A percentile compares a stretch with the other conserved stretches of the same genome.
These are phyloP conservation scores for Melaleuca quinquenervia DNA, from an alignment of 345 rosid genomes.

Conservation along the genomic window DNA sequence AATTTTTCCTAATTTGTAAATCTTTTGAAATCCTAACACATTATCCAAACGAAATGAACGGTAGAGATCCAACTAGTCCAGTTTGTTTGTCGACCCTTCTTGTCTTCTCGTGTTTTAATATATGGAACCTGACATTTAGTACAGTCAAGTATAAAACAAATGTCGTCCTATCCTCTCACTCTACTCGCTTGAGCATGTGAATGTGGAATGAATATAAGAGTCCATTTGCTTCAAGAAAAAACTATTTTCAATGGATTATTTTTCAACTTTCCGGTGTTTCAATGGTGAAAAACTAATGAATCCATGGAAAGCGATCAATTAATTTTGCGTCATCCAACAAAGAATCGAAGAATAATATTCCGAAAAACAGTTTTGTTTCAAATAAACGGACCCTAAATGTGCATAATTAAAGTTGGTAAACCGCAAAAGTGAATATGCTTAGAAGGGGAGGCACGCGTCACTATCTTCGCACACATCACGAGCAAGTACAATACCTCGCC, in stretches of 20 bases:
- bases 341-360: not conserved
- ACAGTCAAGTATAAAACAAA: not conserved
- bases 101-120: not conserved
- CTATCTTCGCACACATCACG: not conserved
- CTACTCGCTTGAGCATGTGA: not conserved
- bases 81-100: not conserved
- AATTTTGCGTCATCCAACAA: not conserved
- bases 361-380: not conserved
- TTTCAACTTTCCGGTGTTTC: not conserved
- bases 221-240: not conserved
- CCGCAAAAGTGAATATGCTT: not conserved
- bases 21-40: not conserved
- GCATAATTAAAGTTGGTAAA: not conserved
- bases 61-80: not conserved
- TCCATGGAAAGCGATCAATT: not conserved
- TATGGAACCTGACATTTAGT: not conserved
- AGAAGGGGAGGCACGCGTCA: not conserved
- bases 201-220: not conserved
- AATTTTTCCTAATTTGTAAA: not conserved
- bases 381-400: not conserved
- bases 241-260: not conserved
- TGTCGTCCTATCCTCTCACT: not conserved
- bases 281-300: not conserved
- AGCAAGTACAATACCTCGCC: not conserved
- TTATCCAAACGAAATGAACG: not conserved